phyloP scores from a whole-genome alignment of 495 filamentous ascomycete species.

The Aspergillus steynii region DNA sequence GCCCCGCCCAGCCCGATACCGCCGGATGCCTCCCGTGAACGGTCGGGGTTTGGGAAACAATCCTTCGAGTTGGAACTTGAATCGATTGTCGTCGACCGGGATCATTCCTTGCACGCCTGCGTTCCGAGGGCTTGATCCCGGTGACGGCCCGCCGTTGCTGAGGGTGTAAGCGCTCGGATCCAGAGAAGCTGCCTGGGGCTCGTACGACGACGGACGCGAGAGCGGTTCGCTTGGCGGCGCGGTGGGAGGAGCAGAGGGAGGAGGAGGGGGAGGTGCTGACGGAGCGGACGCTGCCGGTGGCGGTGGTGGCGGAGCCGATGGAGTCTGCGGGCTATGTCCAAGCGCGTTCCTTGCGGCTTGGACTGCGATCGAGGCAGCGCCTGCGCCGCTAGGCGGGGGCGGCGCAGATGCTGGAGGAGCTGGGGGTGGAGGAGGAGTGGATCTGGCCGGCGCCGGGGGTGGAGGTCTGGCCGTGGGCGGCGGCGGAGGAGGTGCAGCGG shows the following conservation, averaged over 20 bases:
- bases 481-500: slow-evolving; percentile 51
- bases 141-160: slow-evolving; percentile 52
- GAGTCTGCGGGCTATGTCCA: slow-evolving; percentile 49
- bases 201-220: slow-evolving; percentile 34
- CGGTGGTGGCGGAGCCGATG: slow-evolving; percentile 52
- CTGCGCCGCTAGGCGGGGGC: slow-evolving; percentile 35
- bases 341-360: slow-evolving; percentile 51
- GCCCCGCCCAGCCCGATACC: slow-evolving; percentile 86
- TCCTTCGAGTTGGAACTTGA: slow-evolving; percentile 82
- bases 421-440: slow-evolving; percentile 47
- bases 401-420: slow-evolving; percentile 44
- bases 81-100: slow-evolving; percentile 76
- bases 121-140: slow-evolving; percentile 27
- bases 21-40: slow-evolving; percentile 68
- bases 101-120: slow-evolving; percentile 45
- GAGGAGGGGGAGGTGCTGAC: slow-evolving; percentile 41
- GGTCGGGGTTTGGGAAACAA: slow-evolving; percentile 81
- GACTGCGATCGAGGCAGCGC: slow-evolving; percentile 41
- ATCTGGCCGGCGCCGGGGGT: slow-evolving; percentile 39
- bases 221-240: slow-evolving; percentile 53
- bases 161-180: slow-evolving; percentile 80
- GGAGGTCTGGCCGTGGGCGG: slow-evolving; percentile 45
- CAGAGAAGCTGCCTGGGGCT: slow-evolving; percentile 57
- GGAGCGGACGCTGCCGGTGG: slow-evolving; percentile 54
- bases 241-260: slow-evolving; percentile 41